Evolutionary conservation across 2,329 filamentous ascomycete genomes (phyloP).

Genomic region (Xylariaceae sp.): DNA sequence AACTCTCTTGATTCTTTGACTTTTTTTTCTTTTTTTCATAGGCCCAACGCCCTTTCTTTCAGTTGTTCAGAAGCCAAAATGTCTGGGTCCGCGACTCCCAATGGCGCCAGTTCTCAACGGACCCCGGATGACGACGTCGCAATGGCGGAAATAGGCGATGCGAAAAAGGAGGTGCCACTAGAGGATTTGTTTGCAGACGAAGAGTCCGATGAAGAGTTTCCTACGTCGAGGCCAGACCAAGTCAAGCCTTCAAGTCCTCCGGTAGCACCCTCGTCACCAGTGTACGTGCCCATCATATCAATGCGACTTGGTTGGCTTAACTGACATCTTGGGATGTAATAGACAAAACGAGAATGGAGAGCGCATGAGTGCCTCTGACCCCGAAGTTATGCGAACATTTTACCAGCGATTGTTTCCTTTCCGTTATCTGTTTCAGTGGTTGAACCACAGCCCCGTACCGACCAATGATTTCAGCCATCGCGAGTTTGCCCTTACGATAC

Average conservation of each 20-base stretch:
- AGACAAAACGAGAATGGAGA: constrained; percentile 32
- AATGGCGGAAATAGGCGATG: constrained; percentile 35
- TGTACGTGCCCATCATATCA: constrained; percentile 33
- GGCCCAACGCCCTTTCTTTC: constrained; percentile 26
- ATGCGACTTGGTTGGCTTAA: not conserved
- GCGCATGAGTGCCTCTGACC: constrained; percentile 56
- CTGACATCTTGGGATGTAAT: constrained; percentile 29
- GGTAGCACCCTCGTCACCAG: constrained; percentile 38
- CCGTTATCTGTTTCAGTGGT: constrained; percentile 92
- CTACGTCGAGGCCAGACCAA: constrained; percentile 41
- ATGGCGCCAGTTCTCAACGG: constrained; percentile 27
- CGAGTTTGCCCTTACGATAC: constrained; percentile 94
- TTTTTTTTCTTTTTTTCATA: constrained; percentile 34
- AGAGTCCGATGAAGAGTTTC: constrained; percentile 58
- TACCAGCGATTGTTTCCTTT: constrained; percentile 96
- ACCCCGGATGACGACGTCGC: constrained; percentile 35
- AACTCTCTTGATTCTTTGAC: constrained; percentile 41
- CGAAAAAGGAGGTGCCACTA: constrained; percentile 47
- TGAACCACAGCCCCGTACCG: constrained; percentile 86
- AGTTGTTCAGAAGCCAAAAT: constrained; percentile 34
- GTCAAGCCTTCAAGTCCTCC: constrained; percentile 41
- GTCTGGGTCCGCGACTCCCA: constrained; percentile 30
- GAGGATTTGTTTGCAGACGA: constrained; percentile 55
- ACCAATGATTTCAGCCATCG: constrained; percentile 85
- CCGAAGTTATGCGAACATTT: constrained; percentile 85